These are phyloP conservation scores for Cryptococcus neoformans DNA, from an alignment of 1,284 basidiomycete genomes.

Conservation along the genomic window DNA sequence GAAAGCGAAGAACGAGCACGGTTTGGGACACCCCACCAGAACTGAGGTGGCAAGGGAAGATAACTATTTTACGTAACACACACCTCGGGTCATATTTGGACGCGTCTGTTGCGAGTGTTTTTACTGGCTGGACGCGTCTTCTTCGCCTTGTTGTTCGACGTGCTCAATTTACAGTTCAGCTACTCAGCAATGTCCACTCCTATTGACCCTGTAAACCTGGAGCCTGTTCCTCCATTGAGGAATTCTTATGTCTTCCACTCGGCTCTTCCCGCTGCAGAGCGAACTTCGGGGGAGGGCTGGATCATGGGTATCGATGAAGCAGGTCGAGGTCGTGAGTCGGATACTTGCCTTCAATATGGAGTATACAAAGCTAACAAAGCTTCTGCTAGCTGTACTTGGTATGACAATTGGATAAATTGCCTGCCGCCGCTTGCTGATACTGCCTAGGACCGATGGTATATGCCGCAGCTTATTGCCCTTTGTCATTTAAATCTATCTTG, in stretches of 20 bases:
- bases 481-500: constrained; percentile 68
- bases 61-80: no score
- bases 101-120: no score
- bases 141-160: no score
- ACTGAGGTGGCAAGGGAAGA: no score
- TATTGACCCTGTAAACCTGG: constrained; percentile 51
- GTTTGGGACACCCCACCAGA: no score
- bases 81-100: no score
- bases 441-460: constrained; percentile 79
- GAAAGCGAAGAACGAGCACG: no score
- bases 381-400: constrained; percentile 64
- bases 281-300: constrained; percentile 58
- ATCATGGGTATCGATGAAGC: constrained; percentile 96
- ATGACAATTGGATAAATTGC: constrained; percentile 4
- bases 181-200: constrained; percentile 6
- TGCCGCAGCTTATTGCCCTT: constrained; percentile 88
- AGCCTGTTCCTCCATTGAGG: constrained; percentile 58
- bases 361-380: neutral
- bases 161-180: no score
- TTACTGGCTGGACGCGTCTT: no score
- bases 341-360: no score
- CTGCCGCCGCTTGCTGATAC: neutral
- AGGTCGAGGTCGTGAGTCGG: constrained; percentile 68
- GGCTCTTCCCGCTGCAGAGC: constrained; percentile 58
- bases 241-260: constrained; percentile 84